Evolutionary conservation across 2,329 filamentous ascomycete genomes (phyloP), one percentile per base, ranked within the genome.

Genomic region (Stenocarpella maydis): DNA sequence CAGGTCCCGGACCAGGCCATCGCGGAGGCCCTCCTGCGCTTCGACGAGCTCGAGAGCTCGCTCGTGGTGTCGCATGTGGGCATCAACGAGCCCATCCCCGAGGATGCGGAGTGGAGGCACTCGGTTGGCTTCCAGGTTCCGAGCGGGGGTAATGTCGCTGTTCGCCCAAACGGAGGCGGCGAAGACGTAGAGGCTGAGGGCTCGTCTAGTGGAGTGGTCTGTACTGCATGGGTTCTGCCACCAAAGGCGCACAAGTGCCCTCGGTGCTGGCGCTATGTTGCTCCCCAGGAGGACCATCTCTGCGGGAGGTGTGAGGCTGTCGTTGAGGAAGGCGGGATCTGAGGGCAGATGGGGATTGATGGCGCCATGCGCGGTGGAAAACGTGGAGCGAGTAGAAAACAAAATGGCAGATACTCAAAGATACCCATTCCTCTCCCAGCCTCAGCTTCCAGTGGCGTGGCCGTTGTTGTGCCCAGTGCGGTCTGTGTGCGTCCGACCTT

Each of bases 261-360:
- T 0, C 86, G 96, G 63, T 99, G 96, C 81, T 99, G 96, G 96
- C 88, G 92, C 71, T 97, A 93, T 78, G 85, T 92, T 28, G 90
- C 92, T n/a, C 83, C 86, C n/a, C 80, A 81, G 58, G 85, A 91
- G 74, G 88, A 92, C 21, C 79, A 82, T 47, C 81, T 97, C 21
- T 98, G 95, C 79, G 80, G 79, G 60, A 84, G 94, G 76, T 98
- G 95, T 78, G 88, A 90, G 37, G 86, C 88, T 15, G 88, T 91
- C 43, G 86, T 95, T 19, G 75, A 75, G 31, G 4, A 24, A 34
- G 45, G n/a, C n/a, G 50, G 50, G 15, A 39, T 58, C 6, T 58
- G 45, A 41, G 19, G 14, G 21, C 19, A 39, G 37, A 4, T 21
- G 17, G 26, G 17, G 19, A 12, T n/a, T 7, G 12, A 2, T 21